Evolutionary conservation across 305 asterid species (phyloP).

Genomic region (Fraxinus dipetala): DNA sequence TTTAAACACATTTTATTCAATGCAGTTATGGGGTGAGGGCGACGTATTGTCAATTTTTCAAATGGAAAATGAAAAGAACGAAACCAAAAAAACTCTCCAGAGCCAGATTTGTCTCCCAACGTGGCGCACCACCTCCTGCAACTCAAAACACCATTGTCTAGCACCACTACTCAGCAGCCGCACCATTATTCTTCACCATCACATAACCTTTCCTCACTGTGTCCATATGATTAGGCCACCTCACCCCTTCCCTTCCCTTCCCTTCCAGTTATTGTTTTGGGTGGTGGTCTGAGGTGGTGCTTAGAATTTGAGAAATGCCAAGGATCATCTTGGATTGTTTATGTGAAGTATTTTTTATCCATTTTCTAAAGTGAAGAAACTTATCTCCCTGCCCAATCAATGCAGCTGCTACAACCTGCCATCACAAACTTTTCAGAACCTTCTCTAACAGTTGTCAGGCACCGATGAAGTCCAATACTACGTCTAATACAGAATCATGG

Average conservation of each 20-base stretch:
- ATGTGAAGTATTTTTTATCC: not conserved
- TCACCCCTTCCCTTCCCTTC: not conserved
- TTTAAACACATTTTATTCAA: not conserved
- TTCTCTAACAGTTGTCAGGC: not conserved
- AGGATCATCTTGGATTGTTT: not conserved
- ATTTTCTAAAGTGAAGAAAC: not conserved
- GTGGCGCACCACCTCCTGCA: not conserved
- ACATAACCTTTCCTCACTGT: not conserved
- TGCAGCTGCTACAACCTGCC: not conserved
- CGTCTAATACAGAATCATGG: not conserved
- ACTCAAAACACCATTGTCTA: not conserved
- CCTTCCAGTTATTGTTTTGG: not conserved
- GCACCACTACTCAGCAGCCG: not conserved
- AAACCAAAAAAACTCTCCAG: not conserved
- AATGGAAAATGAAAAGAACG: not conserved
- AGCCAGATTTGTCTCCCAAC: not conserved
- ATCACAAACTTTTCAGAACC: not conserved
- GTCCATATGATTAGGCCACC: not conserved
- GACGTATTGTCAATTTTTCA: not conserved
- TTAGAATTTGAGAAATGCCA: not conserved
- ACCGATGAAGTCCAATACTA: not conserved
- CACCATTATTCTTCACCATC: not conserved
- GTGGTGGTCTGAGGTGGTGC: not conserved
- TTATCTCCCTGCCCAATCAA: not conserved
- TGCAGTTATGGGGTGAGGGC: not conserved